Base-by-base conservation (phyloP, 306 rosid species). In the Gastrolobium villosum region DNA sequence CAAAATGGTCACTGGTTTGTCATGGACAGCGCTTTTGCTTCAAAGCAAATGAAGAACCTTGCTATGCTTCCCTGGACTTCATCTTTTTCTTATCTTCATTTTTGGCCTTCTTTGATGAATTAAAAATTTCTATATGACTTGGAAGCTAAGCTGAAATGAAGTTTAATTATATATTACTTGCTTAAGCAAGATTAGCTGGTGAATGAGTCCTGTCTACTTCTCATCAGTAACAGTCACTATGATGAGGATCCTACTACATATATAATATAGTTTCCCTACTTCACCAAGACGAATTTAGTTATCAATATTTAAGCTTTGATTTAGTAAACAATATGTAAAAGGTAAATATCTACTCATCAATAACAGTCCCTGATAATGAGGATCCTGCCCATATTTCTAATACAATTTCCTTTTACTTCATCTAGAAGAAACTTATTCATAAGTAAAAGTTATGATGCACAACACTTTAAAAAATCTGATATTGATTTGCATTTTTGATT, bases 121-220 rank as follows among this genome's bases (percentile, higher is more conserved):
- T 28, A 40, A 28, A 44, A n/a, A 50, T 10, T 31, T 39, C 37
- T 40, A n/a, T 39, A 37, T 55, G 41, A 72, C 53, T 39, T 72
- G 39, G 52, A 54, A 70, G 49, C 75, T 70, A 52, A 70, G 75
- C 26, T 52, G 36, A 70, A 34, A 52, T 52, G 34, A 7, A 52
- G 43, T 15, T 70, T 52, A 50, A 50, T 36, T 70, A 9, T 70
- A 52, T 52, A 70, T 52, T 70, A 36, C 63, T 36, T 15, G 75
- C 63, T 15, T 50, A 70, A 70, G 60, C 61, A 34, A 43, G 75
- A 70, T 52, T 70, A 52, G 75, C 48, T 34, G 75, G 62, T 50
- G 26, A 37, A 10, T 36, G 49, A 49, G 63, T 50, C 63, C 34
- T 35, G 26, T 70, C 62, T 52, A 35, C 20, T 34, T 37, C 7